phyloP scores from a whole-genome alignment of 371 early-diverging fungal genomes.

The Mucor plumbeus region DNA sequence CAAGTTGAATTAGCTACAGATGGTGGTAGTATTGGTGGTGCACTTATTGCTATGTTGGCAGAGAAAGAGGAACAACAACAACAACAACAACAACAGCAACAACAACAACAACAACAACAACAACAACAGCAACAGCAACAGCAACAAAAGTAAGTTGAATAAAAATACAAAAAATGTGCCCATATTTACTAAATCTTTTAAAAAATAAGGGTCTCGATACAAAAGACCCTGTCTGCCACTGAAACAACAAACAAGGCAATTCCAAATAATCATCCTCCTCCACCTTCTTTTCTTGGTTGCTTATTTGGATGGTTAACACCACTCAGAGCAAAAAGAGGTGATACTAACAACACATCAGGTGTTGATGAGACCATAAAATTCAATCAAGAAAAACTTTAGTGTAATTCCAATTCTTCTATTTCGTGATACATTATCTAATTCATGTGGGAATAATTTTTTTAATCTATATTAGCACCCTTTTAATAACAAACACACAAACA shows the following conservation, averaged over 20 bases:
- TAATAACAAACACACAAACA: too few species aligned
- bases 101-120: slow-evolving; percentile 9
- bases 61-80: slow-evolving; percentile 19
- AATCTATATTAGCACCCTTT: too few species aligned
- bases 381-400: slow-evolving; percentile 5
- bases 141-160: slow-evolving; percentile 5
- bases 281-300: slow-evolving; percentile 26
- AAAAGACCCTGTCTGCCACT: slow-evolving; percentile 11
- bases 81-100: slow-evolving; percentile 9
- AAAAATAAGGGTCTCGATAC: neutral
- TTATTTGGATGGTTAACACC: slow-evolving; percentile 26
- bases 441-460: neutral
- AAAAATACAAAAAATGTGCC: neutral
- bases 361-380: slow-evolving; percentile 7
- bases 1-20: slow-evolving; percentile 48
- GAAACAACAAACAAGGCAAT: slow-evolving; percentile 6
- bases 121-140: too few species aligned
- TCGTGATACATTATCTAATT: neutral
- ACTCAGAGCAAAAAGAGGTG: slow-evolving; percentile 9
- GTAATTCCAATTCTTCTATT: slow-evolving; percentile 9
- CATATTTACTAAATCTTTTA: neutral
- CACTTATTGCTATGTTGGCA: slow-evolving; percentile 50
- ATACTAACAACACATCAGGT: neutral
- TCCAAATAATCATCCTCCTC: slow-evolving; percentile 17
- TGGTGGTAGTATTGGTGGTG: slow-evolving; percentile 55